Evolutionary conservation across 345 rosid species (phyloP).

Genomic region (Ceriops tagal): DNA sequence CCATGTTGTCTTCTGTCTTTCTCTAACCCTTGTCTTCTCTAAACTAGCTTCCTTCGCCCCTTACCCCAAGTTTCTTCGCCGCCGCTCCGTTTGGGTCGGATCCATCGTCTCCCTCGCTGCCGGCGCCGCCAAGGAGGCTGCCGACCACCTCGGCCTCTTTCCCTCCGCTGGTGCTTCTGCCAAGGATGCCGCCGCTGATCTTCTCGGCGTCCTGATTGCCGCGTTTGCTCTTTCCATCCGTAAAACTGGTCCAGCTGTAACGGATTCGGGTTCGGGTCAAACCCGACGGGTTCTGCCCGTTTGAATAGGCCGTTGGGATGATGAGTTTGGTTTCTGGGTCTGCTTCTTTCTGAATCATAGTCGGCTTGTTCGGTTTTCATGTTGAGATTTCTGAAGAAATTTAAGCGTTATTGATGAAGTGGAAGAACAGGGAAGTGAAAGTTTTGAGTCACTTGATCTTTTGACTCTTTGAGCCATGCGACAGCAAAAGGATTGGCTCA

Average conservation of each 20-base stretch:
- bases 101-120: conserved; percentile 68
- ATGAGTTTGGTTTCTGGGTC: background rate
- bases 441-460: background rate
- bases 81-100: conserved; percentile 55
- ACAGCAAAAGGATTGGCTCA: background rate
- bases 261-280: conserved; percentile 27
- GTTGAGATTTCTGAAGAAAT: background rate
- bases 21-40: conserved; percentile 58
- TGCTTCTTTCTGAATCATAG: background rate
- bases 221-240: conserved; percentile 37
- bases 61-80: conserved; percentile 48
- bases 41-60: conserved; percentile 47
- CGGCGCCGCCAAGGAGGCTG: conserved; percentile 91
- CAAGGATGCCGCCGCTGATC: conserved; percentile 76
- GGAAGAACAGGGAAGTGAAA: conserved; percentile 6
- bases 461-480: background rate
- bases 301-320: conserved; percentile 22
- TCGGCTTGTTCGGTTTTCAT: background rate
- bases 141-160: conserved; percentile 74
- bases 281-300: conserved; percentile 49
- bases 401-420: conserved; percentile 4
- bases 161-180: conserved; percentile 85
- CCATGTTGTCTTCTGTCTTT: conserved; percentile 79
- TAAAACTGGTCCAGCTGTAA: background rate
- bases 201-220: conserved; percentile 59